A percentile compares a stretch with the other conserved stretches of the same genome.
Evolutionary conservation across 2,329 filamentous ascomycete species (phyloP).

Genomic region (Parascedosporium putredinis): DNA sequence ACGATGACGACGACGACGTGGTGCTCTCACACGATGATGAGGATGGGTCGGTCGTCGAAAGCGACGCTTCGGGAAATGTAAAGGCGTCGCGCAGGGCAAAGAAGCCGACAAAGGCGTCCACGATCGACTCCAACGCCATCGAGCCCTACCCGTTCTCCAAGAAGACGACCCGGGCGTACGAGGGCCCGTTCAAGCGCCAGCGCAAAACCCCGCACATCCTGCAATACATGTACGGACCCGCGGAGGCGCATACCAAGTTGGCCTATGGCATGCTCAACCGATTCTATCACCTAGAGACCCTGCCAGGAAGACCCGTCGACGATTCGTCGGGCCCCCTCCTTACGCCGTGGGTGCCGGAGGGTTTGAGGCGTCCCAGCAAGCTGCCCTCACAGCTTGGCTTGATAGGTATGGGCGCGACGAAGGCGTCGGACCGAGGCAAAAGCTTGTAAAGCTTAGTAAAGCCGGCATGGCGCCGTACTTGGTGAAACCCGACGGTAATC

Average conservation of each 20-base stretch:
- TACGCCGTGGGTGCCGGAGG: constrained; percentile 14
- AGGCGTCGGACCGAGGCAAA: constrained; percentile 1
- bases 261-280: constrained; percentile 16
- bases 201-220: constrained; percentile 14
- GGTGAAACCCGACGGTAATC: constrained; percentile 15
- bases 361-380: constrained; percentile 10
- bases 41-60: constrained; percentile 19
- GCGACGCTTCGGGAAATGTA: constrained; percentile 15
- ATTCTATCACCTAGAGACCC: constrained; percentile 22
- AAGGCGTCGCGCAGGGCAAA: constrained; percentile 12
- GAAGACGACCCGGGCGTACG: constrained; percentile 19
- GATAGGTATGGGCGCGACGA: constrained; percentile 7
- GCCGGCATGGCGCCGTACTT: constrained; percentile 17
- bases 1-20: constrained; percentile 20
- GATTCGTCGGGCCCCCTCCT: constrained; percentile 3
- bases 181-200: constrained; percentile 22
- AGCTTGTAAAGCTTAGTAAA: constrained; percentile 18
- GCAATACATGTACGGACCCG: constrained; percentile 17
- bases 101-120: constrained; percentile 18
- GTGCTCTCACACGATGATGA: constrained; percentile 13
- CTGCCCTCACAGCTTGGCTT: constrained; percentile 9
- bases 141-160: constrained; percentile 20
- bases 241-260: constrained; percentile 12
- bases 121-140: constrained; percentile 12
- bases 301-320: constrained; percentile 12